Conservation (phyloP, 495 filamentous ascomycete genomes). For the Umbilicaria muhlenbergii region DNA sequence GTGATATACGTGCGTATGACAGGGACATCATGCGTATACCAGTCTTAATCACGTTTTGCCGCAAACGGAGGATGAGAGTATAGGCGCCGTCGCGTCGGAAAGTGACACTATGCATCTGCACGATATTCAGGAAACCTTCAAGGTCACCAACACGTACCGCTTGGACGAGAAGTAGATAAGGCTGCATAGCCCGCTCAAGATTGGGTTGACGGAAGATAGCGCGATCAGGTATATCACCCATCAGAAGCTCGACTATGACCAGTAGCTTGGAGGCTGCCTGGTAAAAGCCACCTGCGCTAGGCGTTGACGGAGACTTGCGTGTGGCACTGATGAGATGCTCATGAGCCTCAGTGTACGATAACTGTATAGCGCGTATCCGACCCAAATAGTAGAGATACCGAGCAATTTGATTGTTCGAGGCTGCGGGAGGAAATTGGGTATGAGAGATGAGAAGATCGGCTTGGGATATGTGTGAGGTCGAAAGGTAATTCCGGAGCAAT, state of each 20-base stretch:
- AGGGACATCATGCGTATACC: conserved; percentile 98
- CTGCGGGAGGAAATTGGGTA: conserved; percentile 81
- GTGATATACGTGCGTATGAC: conserved; percentile 92
- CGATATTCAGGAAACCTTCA: conserved; percentile 74
- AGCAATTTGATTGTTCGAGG: conserved; percentile 94
- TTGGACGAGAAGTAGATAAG: conserved; percentile 85
- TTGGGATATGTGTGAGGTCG: conserved; percentile 91
- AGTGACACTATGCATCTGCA: conserved; percentile 59
- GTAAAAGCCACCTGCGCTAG: conserved; percentile 81
- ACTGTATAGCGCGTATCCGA: conserved; percentile 87
- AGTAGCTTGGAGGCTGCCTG: conserved; percentile 89
- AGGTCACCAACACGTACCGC: conserved; percentile 91
- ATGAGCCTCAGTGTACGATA: conserved; percentile 94
- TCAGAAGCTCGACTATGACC: conserved; percentile 87
- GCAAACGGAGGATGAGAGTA: conserved; percentile 80
- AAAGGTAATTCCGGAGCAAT: conserved; percentile 88
- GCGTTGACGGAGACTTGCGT: conserved; percentile 81
- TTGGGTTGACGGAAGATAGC: conserved; percentile 76
- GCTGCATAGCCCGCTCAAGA: conserved; percentile 72
- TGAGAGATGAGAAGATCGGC: conserved; percentile 91
- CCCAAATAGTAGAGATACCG: conserved; percentile 93
- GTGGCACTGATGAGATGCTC: conserved; percentile 83
- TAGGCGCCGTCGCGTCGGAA: conserved; percentile 93
- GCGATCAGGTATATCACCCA: conserved; percentile 97
- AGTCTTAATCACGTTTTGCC: conserved; percentile 98